Conservation (phyloP, 768 basidiomycete genomes). For the Pleurotus tuoliensis region DNA sequence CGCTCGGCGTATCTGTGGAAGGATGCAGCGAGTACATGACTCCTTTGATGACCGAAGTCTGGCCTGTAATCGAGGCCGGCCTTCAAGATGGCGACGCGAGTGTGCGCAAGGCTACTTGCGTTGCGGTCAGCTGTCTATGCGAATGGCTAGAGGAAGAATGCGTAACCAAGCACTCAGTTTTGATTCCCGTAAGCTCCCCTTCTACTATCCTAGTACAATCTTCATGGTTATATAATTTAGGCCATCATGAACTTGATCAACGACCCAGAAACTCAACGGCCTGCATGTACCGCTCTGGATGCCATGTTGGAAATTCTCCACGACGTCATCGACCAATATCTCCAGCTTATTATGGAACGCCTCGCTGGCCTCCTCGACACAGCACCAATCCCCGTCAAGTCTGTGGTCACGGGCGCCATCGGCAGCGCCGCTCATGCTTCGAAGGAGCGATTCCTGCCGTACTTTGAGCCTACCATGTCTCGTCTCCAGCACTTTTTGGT, state of each 20-base stretch:
- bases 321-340: constrained; percentile 87
- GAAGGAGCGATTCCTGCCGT: constrained; percentile 84
- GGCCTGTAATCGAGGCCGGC: constrained; percentile 91
- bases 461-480: constrained; percentile 90
- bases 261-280: constrained; percentile 80
- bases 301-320: constrained; percentile 93
- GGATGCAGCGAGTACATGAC: constrained; percentile 98
- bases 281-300: constrained; percentile 97
- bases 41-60: constrained; percentile 84
- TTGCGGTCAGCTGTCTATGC: constrained; percentile 92
- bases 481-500: constrained; percentile 86
- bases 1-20: constrained; percentile 93
- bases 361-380: constrained; percentile 83
- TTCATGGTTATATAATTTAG: constrained; percentile 28
- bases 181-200: constrained; percentile 69
- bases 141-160: constrained; percentile 98
- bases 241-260: constrained; percentile 89
- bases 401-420: constrained; percentile 95
- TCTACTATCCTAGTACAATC: neutral
- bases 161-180: constrained; percentile 70
- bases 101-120: constrained; percentile 94
- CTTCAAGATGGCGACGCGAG: constrained; percentile 78
- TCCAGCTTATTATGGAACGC: constrained; percentile 91
- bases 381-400: constrained; percentile 83
- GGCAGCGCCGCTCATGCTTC: constrained; percentile 98